Conservation (phyloP, 495 filamentous ascomycete species). For the Aspergillus sclerotiicarbonarius region DNA sequence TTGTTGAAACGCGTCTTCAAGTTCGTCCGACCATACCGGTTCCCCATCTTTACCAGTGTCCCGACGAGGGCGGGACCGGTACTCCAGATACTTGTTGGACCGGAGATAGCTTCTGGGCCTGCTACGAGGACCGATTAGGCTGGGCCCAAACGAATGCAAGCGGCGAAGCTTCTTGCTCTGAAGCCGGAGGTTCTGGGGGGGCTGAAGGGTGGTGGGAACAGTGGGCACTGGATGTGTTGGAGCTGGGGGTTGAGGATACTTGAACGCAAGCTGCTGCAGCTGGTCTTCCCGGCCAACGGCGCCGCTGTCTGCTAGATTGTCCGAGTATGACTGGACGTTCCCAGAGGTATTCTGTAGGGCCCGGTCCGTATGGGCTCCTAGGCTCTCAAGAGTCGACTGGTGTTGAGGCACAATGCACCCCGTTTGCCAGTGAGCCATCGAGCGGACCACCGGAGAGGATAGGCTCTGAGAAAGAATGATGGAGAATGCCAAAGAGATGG, state of each 20-base stretch:
- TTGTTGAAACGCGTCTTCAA: conserved; percentile 87
- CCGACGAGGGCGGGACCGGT: conserved; percentile 67
- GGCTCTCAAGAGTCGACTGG: conserved; percentile 39
- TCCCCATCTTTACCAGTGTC: conserved; percentile 53
- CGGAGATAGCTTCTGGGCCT: conserved; percentile 43
- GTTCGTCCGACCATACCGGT: conserved; percentile 73
- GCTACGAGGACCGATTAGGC: conserved; percentile 27
- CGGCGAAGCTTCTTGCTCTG: conserved; percentile 41
- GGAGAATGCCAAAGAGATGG: conserved; percentile 44
- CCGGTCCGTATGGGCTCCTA: conserved; percentile 41
- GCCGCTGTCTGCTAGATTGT: conserved; percentile 35
- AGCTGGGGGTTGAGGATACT: conserved; percentile 39
- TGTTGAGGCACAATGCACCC: conserved; percentile 45
- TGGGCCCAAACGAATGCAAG: conserved; percentile 37
- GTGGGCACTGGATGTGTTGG: conserved; percentile 32
- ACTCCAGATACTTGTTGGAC: conserved; percentile 54
- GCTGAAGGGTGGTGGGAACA: conserved; percentile 28
- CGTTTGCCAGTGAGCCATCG: conserved; percentile 51
- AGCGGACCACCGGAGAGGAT: conserved; percentile 39
- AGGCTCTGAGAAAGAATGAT: conserved; percentile 53
- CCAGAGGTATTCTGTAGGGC: conserved; percentile 51
- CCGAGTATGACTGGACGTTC: conserved; percentile 48
- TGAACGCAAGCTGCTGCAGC: conserved; percentile 38
- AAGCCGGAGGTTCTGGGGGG: conserved; percentile 31
- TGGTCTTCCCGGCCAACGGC: conserved; percentile 35